Evolutionary conservation across 805 yeast genomes (phyloP), one percentile per base, ranked within the genome.

Genomic region (Metschnikowia kofuensis): DNA sequence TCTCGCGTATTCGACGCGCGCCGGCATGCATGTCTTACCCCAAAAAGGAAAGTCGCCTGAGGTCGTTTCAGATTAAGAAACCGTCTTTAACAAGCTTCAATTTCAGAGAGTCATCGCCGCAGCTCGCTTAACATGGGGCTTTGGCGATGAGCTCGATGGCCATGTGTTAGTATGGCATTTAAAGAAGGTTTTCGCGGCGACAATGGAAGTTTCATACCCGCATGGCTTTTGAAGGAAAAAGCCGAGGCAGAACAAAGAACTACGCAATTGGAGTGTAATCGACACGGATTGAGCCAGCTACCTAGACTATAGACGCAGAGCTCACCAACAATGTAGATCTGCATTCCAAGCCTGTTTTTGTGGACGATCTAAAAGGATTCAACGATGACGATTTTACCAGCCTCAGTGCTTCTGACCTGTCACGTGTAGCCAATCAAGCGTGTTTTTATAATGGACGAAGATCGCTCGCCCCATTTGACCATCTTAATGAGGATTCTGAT

Each of bases 21-120:
- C 48, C 35, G 31, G 26, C 13, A 9, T 39, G 43, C 44, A 35
- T 16, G 35, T 14, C 10, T 13, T 16, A 15, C 9, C 34, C 38
- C 8, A 29, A 10, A 35, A 12, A 16, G 35, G 39, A 12, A 38
- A 28, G 35, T 27, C 13, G 14, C 12, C 28, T 44, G 42, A 38
- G 47, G 16, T 21, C 26, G 42, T 43, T 30, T 43, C 41, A 43
- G 41, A 26, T 10, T 42, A 26, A 13, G 14, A n/a, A 32, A 41
- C 11, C 27, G 29, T 6, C 39, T 14, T n/a, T 34, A 34, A 34
- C 15, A 13, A 34, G 14, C 9, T 34, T 34, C 32, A 10, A 10
- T 8, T 11, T 13, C n/a, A 34, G 8, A n/a, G n/a, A 13, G n/a
- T 12, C 8, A n/a, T 34, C 14, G n/a, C 36, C 15, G n/a, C 36